Conservation (phyloP, 169 alveolate species). For the Eimeria sp. region DNA sequence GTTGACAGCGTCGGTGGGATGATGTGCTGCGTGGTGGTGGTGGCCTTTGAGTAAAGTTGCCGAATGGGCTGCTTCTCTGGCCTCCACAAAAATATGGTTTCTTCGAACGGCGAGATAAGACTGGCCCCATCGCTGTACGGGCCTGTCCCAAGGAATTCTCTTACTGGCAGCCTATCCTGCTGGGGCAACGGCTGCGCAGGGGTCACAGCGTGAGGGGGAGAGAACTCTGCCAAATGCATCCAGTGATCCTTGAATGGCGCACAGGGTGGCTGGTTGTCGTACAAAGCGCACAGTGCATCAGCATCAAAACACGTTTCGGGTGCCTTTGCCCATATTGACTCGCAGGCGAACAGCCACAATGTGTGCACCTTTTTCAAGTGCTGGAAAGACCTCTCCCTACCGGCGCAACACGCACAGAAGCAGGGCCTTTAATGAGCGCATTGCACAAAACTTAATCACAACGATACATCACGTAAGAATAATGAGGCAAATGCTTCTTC, state of each 20-base stretch:
- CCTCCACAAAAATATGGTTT: conserved; percentile 90
- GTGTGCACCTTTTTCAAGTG: conserved; percentile 90
- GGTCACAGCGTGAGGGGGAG: conserved; percentile 25
- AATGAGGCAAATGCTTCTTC: not conserved
- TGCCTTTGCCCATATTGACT: conserved; percentile 92
- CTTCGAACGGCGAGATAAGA: conserved; percentile 91
- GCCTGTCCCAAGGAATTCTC: conserved; percentile 93
- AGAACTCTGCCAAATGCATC: conserved; percentile 84
- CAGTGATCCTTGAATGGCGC: conserved; percentile 95
- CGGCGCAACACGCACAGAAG: conserved; percentile 21
- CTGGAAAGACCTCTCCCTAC: conserved; percentile 58
- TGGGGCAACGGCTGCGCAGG: conserved; percentile 76
- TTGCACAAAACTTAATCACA: not conserved
- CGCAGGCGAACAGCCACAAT: conserved; percentile 95
- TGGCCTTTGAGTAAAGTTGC: conserved; percentile 76
- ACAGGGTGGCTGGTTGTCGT: conserved; percentile 92
- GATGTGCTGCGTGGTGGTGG: conserved; percentile 32
- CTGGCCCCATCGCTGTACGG: conserved; percentile 93
- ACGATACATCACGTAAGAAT: not conserved
- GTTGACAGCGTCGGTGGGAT: conserved; percentile 11
- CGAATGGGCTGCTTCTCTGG: conserved; percentile 89
- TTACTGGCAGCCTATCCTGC: conserved; percentile 82
- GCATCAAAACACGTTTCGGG: conserved; percentile 91
- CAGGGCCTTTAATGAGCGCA: not conserved
- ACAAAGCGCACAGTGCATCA: conserved; percentile 92